Percentiles rank a stretch among this genome's conserved stretches.
Evolutionary conservation across 345 rosid species (phyloP).

Genomic region (Arabidopsis thaliana): TAIR10.1 NC_003075.7:16913001-16913500

Average conservation of each 20-base stretch:
- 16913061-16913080: constrained; percentile 52
- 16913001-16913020: constrained; percentile 41
- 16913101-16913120: constrained; percentile 50
- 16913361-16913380: constrained; percentile 37
- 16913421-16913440: constrained; percentile 19
- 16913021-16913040: constrained; percentile 40
- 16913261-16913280: constrained; percentile 47
- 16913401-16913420: constrained; percentile 51
- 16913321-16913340: constrained; percentile 36
- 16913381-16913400: constrained; percentile 52
- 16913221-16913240: constrained; percentile 58
- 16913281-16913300: constrained; percentile 44
- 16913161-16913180: constrained; percentile 58
- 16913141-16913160: constrained; percentile 56
- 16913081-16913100: constrained; percentile 52
- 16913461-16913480: constrained; percentile 47
- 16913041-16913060: constrained; percentile 34
- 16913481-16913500: constrained; percentile 39
- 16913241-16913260: constrained; percentile 41
- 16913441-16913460: constrained; percentile 29
- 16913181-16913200: constrained; percentile 40
- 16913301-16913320: background rate
- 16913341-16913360: constrained; percentile 42
- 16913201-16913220: constrained; percentile 46
- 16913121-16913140: constrained; percentile 48